phyloP scores from a whole-genome alignment of 345 rosid genomes.

The Viola odorata region DNA sequence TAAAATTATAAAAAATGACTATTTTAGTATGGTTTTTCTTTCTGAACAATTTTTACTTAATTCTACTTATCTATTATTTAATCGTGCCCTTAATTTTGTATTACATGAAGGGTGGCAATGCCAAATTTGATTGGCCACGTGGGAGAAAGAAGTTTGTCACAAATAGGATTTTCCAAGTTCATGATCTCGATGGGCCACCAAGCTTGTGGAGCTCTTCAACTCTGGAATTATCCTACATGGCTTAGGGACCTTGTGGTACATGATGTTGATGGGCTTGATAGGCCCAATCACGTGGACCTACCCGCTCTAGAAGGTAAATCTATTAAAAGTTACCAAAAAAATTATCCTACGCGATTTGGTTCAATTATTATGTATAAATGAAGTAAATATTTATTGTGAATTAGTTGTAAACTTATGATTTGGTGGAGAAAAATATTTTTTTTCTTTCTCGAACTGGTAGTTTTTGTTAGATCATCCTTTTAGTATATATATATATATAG shows the following conservation, averaged over 20 bases:
- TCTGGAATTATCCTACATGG: conserved; percentile 57
- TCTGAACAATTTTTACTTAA: too few species aligned
- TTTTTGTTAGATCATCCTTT: too few species aligned
- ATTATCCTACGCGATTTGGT: background rate
- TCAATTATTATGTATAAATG: too few species aligned
- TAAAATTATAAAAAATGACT: too few species aligned
- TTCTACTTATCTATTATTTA: too few species aligned
- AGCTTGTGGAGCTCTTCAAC: conserved; percentile 48
- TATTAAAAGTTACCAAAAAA: background rate
- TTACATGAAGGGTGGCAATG: conserved; percentile 34
- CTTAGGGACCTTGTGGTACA: conserved; percentile 37
- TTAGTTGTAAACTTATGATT: too few species aligned
- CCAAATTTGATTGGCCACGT: conserved; percentile 28
- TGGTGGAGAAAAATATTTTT: too few species aligned
- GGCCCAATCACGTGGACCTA: conserved; percentile 44
- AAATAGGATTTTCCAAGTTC: conserved; percentile 36
- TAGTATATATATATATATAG: too few species aligned
- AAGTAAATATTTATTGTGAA: too few species aligned
- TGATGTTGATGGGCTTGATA: conserved; percentile 35
- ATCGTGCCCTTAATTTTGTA: too few species aligned
- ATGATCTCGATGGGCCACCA: conserved; percentile 73
- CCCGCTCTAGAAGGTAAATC: conserved; percentile 47
- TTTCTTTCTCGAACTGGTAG: too few species aligned
- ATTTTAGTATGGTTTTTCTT: too few species aligned
- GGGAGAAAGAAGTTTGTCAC: conserved; percentile 34